Base-by-base conservation (phyloP, 2,329 filamentous ascomycete genomes). In the Zymoseptoria brevis region DNA sequence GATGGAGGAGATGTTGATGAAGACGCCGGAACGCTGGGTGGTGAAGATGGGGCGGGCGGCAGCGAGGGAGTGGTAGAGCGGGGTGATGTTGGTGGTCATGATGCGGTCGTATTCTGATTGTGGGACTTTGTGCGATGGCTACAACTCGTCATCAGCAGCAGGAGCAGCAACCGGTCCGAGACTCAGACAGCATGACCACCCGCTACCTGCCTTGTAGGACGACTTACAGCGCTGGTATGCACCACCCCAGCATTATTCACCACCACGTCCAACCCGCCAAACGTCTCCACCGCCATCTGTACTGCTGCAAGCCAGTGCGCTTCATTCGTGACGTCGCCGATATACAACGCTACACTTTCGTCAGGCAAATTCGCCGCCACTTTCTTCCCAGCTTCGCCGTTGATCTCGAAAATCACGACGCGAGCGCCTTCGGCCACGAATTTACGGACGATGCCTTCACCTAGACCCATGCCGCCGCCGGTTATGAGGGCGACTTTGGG, bases 11-110 rank as follows among this genome's bases (percentile, higher is more conserved):
- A 71, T 67, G 56, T 71, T 72, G 24, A 71, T 60, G 48, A 69
- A 68, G 24, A 67, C 66, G 22, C 69, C 68, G 8, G 30, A 19
- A 0, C 60, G 41, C 19, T 66, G 64, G 29, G 62, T 61, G 51
- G 64, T 61, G 55, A 73, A 73, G 54, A 71, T 64, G 6, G 72
- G 72, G n/a, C 68, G 64, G 2, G 71, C 61, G 13, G 66, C 66
- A 9, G 62, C 57, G n/a, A 69, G 65, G 48, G 62, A 67, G 50
- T 69, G 66, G 59, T 72, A 72, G 35, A 73, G 66, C 21, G 69
- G 67, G 29, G 67, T 66, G 57, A 72, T 64, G 55, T 73, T 73
- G 59, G 70, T 68, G 8, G 63, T 59, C 64, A 73, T 70, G 56
- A 73, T 68, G 49, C 68, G 67, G 57, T 72, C 65, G 52, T 66